phyloP scores from a whole-genome alignment of 108 stramenopile genomes.

The Fragilaria radians region DNA sequence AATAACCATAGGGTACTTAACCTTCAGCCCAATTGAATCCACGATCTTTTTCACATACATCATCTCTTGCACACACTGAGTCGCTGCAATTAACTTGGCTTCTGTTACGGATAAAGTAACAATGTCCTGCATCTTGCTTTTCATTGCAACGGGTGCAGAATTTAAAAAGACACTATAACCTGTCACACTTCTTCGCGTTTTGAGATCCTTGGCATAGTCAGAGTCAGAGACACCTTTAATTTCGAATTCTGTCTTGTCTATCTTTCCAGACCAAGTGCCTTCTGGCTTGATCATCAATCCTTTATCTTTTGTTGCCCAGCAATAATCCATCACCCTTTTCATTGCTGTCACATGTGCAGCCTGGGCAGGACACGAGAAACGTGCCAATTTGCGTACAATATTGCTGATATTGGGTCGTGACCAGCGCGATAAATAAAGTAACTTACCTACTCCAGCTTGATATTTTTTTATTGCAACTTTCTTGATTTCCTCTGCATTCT shows the following conservation, averaged over 20 bases:
- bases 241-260: constrained; percentile 11
- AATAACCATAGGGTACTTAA: constrained; percentile 32
- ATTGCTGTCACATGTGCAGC: constrained; percentile 11
- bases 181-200: not conserved
- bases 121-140: constrained; percentile 22
- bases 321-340: constrained; percentile 16
- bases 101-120: constrained; percentile 32
- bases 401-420: not conserved
- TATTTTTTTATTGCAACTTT: not conserved
- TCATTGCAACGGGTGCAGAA: constrained; percentile 13
- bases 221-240: not conserved
- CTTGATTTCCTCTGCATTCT: too few species aligned
- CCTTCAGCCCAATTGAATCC: constrained; percentile 23
- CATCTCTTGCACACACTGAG: too few species aligned
- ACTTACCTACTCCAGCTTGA: constrained; percentile 5
- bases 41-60: too few species aligned
- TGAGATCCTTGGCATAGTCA: not conserved
- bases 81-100: constrained; percentile 28
- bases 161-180: not conserved
- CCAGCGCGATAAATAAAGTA: constrained; percentile 4
- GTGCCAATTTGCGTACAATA: not conserved
- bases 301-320: constrained; percentile 4
- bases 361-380: too few species aligned
- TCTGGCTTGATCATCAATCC: constrained; percentile 13
- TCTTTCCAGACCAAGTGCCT: constrained; percentile 13